phyloP scores from a whole-genome alignment of 2,329 filamentous ascomycete species.

The Daldinia sp. region DNA sequence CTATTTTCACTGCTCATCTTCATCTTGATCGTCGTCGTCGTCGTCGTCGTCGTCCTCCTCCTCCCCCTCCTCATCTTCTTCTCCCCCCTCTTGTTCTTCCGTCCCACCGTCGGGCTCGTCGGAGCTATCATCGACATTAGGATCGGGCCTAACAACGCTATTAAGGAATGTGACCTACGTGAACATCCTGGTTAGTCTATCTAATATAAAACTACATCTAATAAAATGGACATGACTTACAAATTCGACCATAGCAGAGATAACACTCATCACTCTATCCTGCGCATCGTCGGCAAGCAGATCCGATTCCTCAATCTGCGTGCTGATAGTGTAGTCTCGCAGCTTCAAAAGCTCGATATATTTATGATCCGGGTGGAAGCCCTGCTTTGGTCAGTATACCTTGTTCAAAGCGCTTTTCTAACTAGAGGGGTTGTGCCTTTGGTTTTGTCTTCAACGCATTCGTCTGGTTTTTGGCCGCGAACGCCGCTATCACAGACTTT shows the following conservation, averaged over 20 bases:
- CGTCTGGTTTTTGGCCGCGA: conserved; percentile 73
- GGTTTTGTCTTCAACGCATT: conserved; percentile 86
- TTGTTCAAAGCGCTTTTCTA: background rate
- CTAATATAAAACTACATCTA: conserved; percentile 1
- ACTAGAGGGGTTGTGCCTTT: conserved; percentile 65
- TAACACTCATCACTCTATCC: conserved; percentile 68
- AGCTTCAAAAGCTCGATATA: conserved; percentile 85
- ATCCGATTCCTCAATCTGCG: conserved; percentile 70
- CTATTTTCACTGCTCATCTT: no score
- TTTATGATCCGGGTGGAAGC: conserved; percentile 75
- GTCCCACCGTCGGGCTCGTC: conserved; percentile 40
- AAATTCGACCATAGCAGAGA: conserved; percentile 78
- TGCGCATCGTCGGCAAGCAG: conserved; percentile 70
- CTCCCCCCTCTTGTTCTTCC: conserved; percentile 16
- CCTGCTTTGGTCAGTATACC: conserved; percentile 57
- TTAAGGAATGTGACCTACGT: conserved; percentile 75
- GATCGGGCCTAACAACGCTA: conserved; percentile 76
- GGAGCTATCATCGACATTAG: conserved; percentile 53
- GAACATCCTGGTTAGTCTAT: background rate
- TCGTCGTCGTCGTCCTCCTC: background rate
- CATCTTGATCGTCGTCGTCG: no score
- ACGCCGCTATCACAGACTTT: conserved; percentile 68
- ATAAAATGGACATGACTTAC: conserved; percentile 67
- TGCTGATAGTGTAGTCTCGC: conserved; percentile 78
- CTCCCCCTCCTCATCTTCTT: background rate